phyloP scores from a whole-genome alignment of 495 filamentous ascomycete species.

The Penicillium simplicissimum region DNA sequence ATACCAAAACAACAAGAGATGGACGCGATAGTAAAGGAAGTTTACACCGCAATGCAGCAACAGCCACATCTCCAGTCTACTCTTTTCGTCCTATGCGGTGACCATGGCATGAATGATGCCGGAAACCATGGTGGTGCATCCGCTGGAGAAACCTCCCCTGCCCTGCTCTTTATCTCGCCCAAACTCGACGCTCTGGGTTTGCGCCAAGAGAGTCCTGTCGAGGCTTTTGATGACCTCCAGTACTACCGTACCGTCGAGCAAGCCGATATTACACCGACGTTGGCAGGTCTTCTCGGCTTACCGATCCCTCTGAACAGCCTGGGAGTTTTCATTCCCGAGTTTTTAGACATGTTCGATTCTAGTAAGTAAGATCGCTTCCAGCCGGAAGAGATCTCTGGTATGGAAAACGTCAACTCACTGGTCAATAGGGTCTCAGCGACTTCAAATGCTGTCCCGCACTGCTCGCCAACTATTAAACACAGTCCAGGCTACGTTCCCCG shows the following conservation, averaged over 20 bases:
- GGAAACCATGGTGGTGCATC: constrained; percentile 96
- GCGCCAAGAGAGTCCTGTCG: constrained; percentile 41
- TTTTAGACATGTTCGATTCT: constrained; percentile 72
- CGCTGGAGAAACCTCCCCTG: constrained; percentile 88
- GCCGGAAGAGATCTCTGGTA: neutral
- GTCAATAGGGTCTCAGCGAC: constrained; percentile 47
- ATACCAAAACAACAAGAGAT: constrained; percentile 90
- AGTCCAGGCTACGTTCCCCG: constrained; percentile 67
- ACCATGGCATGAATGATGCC: constrained; percentile 99
- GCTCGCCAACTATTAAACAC: constrained; percentile 75
- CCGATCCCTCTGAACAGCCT: constrained; percentile 91
- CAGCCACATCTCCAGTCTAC: constrained; percentile 71
- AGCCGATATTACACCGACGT: constrained; percentile 85
- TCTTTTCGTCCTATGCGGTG: constrained; percentile 83
- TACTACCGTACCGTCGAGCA: constrained; percentile 87
- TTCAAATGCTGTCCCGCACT: constrained; percentile 71
- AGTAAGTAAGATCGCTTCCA: constrained; percentile 34
- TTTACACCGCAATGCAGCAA: constrained; percentile 73
- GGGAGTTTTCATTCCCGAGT: constrained; percentile 78
- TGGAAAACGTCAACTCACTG: neutral
- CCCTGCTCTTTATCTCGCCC: constrained; percentile 88
- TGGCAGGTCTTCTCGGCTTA: constrained; percentile 85
- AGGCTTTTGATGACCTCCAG: constrained; percentile 57
- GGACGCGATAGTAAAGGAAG: constrained; percentile 75
- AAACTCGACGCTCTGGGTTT: constrained; percentile 63